Conservation (phyloP, 1,139 yeast species). For the Kodamaea derodonti region DNA sequence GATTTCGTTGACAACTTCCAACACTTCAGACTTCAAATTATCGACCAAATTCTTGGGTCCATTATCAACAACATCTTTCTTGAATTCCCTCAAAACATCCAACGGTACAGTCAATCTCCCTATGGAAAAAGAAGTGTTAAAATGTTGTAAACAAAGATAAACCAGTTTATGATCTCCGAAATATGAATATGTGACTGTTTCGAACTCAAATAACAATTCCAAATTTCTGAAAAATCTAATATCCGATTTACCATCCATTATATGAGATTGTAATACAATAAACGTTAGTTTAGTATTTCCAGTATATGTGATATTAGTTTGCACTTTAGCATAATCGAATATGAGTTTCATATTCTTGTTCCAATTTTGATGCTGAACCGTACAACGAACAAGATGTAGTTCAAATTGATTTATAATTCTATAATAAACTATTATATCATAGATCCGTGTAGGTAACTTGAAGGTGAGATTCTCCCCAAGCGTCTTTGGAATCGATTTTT, state of each 20-base stretch:
- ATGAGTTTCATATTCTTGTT: slow-evolving; percentile 16
- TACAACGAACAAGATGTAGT: slow-evolving; percentile 25
- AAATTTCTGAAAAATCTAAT: slow-evolving; percentile 29
- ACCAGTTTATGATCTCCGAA: slow-evolving; percentile 12
- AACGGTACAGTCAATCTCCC: slow-evolving; percentile 27
- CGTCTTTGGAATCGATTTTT: slow-evolving; percentile 2
- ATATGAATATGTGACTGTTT: slow-evolving; percentile 22
- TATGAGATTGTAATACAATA: slow-evolving; percentile 29
- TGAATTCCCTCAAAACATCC: slow-evolving; percentile 10
- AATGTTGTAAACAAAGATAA: slow-evolving; percentile 14
- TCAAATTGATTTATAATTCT: slow-evolving; percentile 30
- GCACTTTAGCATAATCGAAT: slow-evolving; percentile 32
- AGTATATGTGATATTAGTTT: slow-evolving; percentile 17
- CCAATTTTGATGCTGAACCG: slow-evolving; percentile 17
- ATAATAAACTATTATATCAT: slow-evolving; percentile 11
- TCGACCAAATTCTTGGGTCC: not conserved
- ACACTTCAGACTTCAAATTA: not conserved
- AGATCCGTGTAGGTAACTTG: slow-evolving; percentile 11
- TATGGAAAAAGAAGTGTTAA: slow-evolving; percentile 18
- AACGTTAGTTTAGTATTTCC: slow-evolving; percentile 21
- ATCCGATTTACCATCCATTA: slow-evolving; percentile 18
- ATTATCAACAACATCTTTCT: slow-evolving; percentile 1
- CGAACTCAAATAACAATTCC: slow-evolving; percentile 26
- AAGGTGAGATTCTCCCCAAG: slow-evolving; percentile 7
- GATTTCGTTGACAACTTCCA: not conserved